Conservation (phyloP, 257 asterid species). For the Leptodermis oblonga region DNA sequence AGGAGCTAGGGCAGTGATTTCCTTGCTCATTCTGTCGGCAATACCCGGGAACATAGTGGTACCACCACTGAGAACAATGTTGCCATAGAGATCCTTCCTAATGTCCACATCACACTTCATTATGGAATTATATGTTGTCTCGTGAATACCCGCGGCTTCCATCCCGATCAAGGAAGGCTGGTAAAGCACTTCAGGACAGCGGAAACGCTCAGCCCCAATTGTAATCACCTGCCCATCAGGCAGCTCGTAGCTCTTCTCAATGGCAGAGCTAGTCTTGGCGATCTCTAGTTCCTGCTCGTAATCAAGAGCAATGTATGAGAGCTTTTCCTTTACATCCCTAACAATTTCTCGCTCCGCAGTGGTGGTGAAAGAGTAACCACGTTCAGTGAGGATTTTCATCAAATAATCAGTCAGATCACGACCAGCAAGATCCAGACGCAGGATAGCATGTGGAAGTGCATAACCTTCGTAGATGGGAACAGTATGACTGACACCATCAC, state of each 20-base stretch:
- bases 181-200: slow-evolving; percentile 47
- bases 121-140: slow-evolving; percentile 42
- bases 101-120: slow-evolving; percentile 49
- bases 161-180: slow-evolving; percentile 48
- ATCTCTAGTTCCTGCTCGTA: slow-evolving; percentile 24
- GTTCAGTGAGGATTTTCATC: slow-evolving; percentile 27
- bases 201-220: slow-evolving; percentile 41
- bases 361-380: slow-evolving; percentile 27
- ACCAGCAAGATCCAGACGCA: slow-evolving; percentile 29
- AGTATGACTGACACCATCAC: slow-evolving; percentile 33
- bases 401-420: slow-evolving; percentile 26
- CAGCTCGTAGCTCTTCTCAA: slow-evolving; percentile 44
- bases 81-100: slow-evolving; percentile 43
- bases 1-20: slow-evolving; percentile 18
- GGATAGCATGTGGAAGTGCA: slow-evolving; percentile 30
- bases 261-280: slow-evolving; percentile 27
- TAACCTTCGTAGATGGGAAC: slow-evolving; percentile 30
- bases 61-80: slow-evolving; percentile 43
- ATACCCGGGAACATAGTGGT: slow-evolving; percentile 47
- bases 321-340: slow-evolving; percentile 26
- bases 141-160: slow-evolving; percentile 51
- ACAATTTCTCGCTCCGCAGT: slow-evolving; percentile 28
- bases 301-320: slow-evolving; percentile 26
- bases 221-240: slow-evolving; percentile 50
- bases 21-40: slow-evolving; percentile 32